phyloP scores from a whole-genome alignment of 2,329 filamentous ascomycete species.

The Dactylellina leptospora region DNA sequence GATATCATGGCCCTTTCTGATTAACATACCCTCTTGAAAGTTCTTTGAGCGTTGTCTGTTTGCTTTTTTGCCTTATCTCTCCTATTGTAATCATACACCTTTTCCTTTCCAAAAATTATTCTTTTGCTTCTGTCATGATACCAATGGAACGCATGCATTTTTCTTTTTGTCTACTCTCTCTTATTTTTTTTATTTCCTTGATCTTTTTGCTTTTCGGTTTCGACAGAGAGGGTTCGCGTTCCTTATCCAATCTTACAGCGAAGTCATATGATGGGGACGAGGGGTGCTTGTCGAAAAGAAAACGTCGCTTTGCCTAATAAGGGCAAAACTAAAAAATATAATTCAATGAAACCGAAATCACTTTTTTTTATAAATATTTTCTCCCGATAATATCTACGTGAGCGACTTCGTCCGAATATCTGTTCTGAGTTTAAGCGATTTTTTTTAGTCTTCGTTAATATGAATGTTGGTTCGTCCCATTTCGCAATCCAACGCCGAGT shows the following conservation, averaged over 20 bases:
- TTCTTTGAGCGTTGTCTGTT: slow-evolving; percentile 33
- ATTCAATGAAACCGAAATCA: slow-evolving; percentile 38
- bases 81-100: slow-evolving; percentile 34
- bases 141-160: slow-evolving; percentile 49
- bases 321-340: slow-evolving; percentile 27
- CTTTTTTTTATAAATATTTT: neutral
- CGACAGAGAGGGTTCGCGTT: slow-evolving; percentile 47
- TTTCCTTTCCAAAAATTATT: slow-evolving; percentile 27
- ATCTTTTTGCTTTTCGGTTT: slow-evolving; percentile 39
- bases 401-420: too few species aligned
- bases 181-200: slow-evolving; percentile 10
- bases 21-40: slow-evolving; percentile 17
- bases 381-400: neutral
- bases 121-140: slow-evolving; percentile 46
- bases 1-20: slow-evolving; percentile 24
- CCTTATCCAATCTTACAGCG: slow-evolving; percentile 38
- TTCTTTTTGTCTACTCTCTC: slow-evolving; percentile 13
- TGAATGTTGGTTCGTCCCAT: too few species aligned
- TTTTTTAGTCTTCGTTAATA: too few species aligned
- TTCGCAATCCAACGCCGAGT: neutral
- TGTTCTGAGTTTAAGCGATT: too few species aligned
- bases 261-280: slow-evolving; percentile 22
- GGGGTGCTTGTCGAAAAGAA: slow-evolving; percentile 14
- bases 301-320: slow-evolving; percentile 30
- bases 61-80: slow-evolving; percentile 24